Evolutionary conservation across 768 basidiomycete genomes (phyloP), one percentile per base, ranked within the genome.

Genomic region (Crepidotus variabilis): DNA sequence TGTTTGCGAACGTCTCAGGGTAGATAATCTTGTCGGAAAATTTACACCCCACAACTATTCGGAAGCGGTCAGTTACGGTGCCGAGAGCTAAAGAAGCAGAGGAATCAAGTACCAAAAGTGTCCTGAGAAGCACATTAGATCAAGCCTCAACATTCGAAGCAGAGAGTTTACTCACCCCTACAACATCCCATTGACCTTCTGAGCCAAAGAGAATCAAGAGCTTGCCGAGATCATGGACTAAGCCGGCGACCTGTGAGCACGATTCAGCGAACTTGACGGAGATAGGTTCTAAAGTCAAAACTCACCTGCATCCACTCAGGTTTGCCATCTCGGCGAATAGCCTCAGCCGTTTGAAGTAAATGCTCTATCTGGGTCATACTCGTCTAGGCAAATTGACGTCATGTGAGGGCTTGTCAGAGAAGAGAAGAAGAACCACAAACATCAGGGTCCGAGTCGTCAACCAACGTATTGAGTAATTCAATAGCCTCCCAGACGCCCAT

Each of bases 141-240:
- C 28, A 61, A 36, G 22, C 32, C 49, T 18, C 22, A 49, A 51
- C 21, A 34, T 39, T 20, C 45, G 54, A 47, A 51, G 11, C 48
- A 43, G 7, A 33, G 33, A 62, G 11, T 52, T 47, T 45, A 78
- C 77, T 64, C 71, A 89, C 89, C 50, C 93, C 94, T 23, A 96
- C 94, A 50, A 95, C 93, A 60, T 94, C 93, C 94, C 94, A 96
- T 72, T 95, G 93, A 6, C 93, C 93, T 67, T 91, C 78, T 2
- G 90, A 89, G 24, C 86, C 89, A 67, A 92, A 93, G 60, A 95
- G 78, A 68, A 86, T 83, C 13, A 95, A 72, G 4, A 96, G 79
- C 69, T 96, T 96, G 53, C 94, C 94, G 48, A 95, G 82, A 69
- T 95, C 93, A 64, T 95, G 93, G 39, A 94, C 80, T 18, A 94